Evolutionary conservation across 768 basidiomycete genomes (phyloP).

Genomic region (Tricholoma matsutake): DNA sequence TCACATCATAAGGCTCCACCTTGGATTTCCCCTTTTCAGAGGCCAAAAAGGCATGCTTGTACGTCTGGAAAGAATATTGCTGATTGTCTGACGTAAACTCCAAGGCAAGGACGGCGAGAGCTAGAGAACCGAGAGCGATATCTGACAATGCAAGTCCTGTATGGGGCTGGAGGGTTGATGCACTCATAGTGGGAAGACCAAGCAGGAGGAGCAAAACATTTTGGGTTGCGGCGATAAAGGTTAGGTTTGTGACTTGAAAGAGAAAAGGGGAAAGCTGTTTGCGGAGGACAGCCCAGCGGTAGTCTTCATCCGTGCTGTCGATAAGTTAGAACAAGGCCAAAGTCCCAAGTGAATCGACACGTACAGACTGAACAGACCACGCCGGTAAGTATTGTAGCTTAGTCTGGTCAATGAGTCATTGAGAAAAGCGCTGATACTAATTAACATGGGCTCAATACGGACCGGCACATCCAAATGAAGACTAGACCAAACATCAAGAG

Average conservation of each 20-base stretch:
- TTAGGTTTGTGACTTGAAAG: constrained; percentile 46
- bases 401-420: constrained; percentile 40
- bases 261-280: constrained; percentile 42
- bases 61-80: constrained; percentile 81
- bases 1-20: constrained; percentile 37
- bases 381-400: constrained; percentile 77
- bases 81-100: constrained; percentile 92
- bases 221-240: constrained; percentile 77
- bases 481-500: constrained; percentile 71
- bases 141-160: constrained; percentile 56
- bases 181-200: constrained; percentile 57
- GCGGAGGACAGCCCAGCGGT: constrained; percentile 84
- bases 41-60: constrained; percentile 55
- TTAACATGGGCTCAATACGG: constrained; percentile 2
- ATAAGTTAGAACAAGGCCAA: constrained; percentile 1
- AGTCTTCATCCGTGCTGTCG: constrained; percentile 78
- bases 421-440: constrained; percentile 6
- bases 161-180: constrained; percentile 52
- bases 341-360: constrained; percentile 17
- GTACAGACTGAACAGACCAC: constrained; percentile 76
- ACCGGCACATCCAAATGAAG: constrained; percentile 67
- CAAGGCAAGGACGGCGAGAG: constrained; percentile 54
- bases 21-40: constrained; percentile 29
- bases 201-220: constrained; percentile 78
- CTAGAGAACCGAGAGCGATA: constrained; percentile 53